phyloP scores from a whole-genome alignment of 208 protist genomes.

The Endotrypanum monterogeii region DNA sequence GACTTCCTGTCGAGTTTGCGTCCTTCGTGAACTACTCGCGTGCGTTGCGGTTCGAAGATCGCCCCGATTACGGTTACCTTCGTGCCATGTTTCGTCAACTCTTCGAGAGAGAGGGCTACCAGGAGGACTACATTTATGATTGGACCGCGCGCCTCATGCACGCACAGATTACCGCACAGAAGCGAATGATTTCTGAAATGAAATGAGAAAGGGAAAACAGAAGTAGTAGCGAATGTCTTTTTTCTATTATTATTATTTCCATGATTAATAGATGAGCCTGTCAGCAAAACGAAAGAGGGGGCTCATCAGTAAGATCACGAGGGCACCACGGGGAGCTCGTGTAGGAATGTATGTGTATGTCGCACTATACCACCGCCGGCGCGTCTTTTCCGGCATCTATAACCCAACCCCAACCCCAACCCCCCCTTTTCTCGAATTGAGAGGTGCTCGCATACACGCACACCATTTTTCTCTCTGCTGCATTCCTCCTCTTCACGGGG shows the following conservation, averaged over 20 bases:
- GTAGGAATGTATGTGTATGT: too few relatives aligned
- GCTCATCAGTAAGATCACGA: too few relatives aligned
- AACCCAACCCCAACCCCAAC: neutral
- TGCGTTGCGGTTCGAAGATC: constrained; percentile 97
- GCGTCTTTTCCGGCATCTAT: neutral
- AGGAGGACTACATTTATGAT: constrained; percentile 99
- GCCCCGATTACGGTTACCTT: constrained; percentile 99
- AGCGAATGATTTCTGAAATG: constrained; percentile 7
- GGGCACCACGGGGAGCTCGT: too few relatives aligned
- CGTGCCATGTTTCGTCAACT: constrained; percentile 97
- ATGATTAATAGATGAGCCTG: neutral
- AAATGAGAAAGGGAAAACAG: constrained; percentile 20
- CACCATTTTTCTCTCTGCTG: too few relatives aligned
- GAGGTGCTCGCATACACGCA: too few relatives aligned
- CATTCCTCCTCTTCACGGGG: too few relatives aligned
- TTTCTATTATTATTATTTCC: neutral
- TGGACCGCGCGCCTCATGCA: constrained; percentile 66
- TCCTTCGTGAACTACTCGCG: constrained; percentile 98
- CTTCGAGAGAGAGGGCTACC: constrained; percentile 97
- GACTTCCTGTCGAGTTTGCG: constrained; percentile 94
- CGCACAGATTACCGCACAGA: constrained; percentile 6
- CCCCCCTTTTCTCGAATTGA: neutral
- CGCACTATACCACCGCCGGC: neutral
- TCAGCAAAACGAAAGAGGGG: too few relatives aligned
- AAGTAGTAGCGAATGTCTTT: neutral